These are phyloP conservation scores for Wilhelminamyces savonicus DNA, from an alignment of 805 yeast species.

Conservation along the genomic window DNA sequence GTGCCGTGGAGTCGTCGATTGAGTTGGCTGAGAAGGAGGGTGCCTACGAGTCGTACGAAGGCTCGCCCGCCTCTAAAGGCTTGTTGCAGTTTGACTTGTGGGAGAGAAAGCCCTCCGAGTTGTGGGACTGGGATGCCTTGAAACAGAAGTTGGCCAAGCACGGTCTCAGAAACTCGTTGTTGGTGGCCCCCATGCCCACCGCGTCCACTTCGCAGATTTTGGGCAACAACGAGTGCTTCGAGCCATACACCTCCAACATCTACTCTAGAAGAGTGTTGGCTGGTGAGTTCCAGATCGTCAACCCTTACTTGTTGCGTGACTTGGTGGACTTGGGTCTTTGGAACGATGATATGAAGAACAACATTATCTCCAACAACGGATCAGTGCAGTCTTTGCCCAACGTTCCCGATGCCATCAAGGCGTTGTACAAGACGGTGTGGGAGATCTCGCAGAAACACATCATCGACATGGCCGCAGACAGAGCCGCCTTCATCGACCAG, in stretches of 20 bases:
- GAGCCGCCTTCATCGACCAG: slow-evolving; percentile 82
- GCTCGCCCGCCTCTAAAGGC: slow-evolving; percentile 57
- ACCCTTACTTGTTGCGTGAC: slow-evolving; percentile 52
- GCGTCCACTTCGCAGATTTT: slow-evolving; percentile 61
- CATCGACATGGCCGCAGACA: slow-evolving; percentile 58
- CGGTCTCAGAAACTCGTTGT: slow-evolving; percentile 53
- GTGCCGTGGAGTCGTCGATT: slow-evolving; percentile 49
- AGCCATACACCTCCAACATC: slow-evolving; percentile 57
- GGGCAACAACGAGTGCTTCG: slow-evolving; percentile 59
- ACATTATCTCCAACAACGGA: slow-evolving; percentile 51
- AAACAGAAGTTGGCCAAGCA: slow-evolving; percentile 41
- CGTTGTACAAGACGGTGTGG: slow-evolving; percentile 56
- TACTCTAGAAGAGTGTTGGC: slow-evolving; percentile 58
- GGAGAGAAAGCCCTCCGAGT: slow-evolving; percentile 52
- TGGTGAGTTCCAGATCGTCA: slow-evolving; percentile 60
- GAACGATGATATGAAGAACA: slow-evolving; percentile 53
- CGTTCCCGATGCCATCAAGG: slow-evolving; percentile 49
- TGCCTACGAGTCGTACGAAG: slow-evolving; percentile 43
- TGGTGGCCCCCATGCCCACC: slow-evolving; percentile 64
- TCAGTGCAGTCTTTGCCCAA: slow-evolving; percentile 51
- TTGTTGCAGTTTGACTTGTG: slow-evolving; percentile 52
- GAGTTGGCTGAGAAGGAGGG: slow-evolving; percentile 51
- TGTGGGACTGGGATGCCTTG: slow-evolving; percentile 55
- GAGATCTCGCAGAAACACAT: slow-evolving; percentile 54
- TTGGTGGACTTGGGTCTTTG: slow-evolving; percentile 54